A percentile compares a stretch with the other conserved stretches of the same genome.
Conservation (phyloP, 805 yeast species). For the Wickerhamiella dianesei region DNA sequence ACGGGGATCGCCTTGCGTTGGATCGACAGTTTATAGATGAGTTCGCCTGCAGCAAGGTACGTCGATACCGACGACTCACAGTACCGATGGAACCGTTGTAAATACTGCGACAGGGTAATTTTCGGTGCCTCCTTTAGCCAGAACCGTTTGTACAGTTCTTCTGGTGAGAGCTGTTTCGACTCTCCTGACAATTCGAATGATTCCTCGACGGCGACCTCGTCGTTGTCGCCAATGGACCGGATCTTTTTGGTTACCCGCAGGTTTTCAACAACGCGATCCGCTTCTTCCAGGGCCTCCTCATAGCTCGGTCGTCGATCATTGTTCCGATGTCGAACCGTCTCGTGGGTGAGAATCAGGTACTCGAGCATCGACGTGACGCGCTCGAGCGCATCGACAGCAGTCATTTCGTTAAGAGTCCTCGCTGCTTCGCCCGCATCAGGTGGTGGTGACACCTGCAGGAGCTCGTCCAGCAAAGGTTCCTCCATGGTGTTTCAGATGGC, state of each 20-base stretch:
- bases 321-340: constrained; percentile 2
- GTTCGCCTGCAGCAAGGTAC: constrained; percentile 27
- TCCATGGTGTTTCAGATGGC: no score
- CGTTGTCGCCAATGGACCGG: not conserved
- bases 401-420: constrained; percentile 1
- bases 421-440: no score
- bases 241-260: not conserved
- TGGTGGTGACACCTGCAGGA: not conserved
- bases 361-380: constrained; percentile 16
- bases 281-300: constrained; percentile 8
- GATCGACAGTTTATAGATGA: constrained; percentile 25
- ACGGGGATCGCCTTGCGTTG: constrained; percentile 24
- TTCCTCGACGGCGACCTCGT: not conserved
- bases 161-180: constrained; percentile 4
- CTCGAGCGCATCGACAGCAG: constrained; percentile 18
- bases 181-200: not conserved
- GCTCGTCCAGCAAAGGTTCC: not conserved
- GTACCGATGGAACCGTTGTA: constrained; percentile 28
- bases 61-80: constrained; percentile 29
- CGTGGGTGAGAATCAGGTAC: constrained; percentile 16
- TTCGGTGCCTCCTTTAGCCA: constrained; percentile 19
- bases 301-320: constrained; percentile 11
- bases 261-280: constrained; percentile 5
- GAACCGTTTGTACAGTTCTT: constrained; percentile 13
- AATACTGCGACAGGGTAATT: constrained; percentile 23